Evolutionary conservation across 2,329 filamentous ascomycete genomes (phyloP).

Genomic region (Periconia macrospinosa): DNA sequence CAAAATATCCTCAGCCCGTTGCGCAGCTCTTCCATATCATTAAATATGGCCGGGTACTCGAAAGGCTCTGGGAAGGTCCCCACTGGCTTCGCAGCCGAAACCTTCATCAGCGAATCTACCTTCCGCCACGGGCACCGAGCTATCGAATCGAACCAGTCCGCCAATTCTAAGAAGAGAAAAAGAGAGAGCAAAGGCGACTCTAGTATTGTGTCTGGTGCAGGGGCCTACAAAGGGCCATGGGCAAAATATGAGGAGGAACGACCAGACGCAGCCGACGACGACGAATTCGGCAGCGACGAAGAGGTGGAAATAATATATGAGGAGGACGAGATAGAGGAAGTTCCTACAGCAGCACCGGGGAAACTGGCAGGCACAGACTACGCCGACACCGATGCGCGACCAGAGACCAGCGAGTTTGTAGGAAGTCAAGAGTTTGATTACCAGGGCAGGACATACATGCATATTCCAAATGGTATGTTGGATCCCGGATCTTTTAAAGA

Average conservation of each 20-base stretch:
- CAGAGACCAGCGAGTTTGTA: constrained; percentile 85
- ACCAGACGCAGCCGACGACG: constrained; percentile 65
- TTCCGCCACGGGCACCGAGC: constrained; percentile 88
- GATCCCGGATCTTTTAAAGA: neutral
- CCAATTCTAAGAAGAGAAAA: constrained; percentile 70
- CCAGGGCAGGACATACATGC: constrained; percentile 95
- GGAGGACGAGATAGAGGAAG: constrained; percentile 68
- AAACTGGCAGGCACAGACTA: constrained; percentile 60
- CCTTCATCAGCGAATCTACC: constrained; percentile 83
- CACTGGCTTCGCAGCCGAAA: constrained; percentile 87
- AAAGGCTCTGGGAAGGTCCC: constrained; percentile 47
- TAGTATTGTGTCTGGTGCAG: constrained; percentile 80
- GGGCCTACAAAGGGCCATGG: constrained; percentile 93
- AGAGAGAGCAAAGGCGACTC: constrained; percentile 85
- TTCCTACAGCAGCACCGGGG: constrained; percentile 62
- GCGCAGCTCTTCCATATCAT: too few species aligned
- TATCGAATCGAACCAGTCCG: constrained; percentile 62
- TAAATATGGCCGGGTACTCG: constrained; percentile 22
- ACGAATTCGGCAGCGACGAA: constrained; percentile 66
- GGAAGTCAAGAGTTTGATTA: constrained; percentile 85
- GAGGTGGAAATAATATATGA: constrained; percentile 74
- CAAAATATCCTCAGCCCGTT: neutral
- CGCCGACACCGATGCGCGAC: constrained; percentile 46
- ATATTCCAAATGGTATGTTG: constrained; percentile 69
- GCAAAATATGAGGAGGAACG: constrained; percentile 78